These are phyloP conservation scores for Linnemannia zychae DNA, from an alignment of 192 early-diverging fungal genomes.

Conservation along the genomic window DNA sequence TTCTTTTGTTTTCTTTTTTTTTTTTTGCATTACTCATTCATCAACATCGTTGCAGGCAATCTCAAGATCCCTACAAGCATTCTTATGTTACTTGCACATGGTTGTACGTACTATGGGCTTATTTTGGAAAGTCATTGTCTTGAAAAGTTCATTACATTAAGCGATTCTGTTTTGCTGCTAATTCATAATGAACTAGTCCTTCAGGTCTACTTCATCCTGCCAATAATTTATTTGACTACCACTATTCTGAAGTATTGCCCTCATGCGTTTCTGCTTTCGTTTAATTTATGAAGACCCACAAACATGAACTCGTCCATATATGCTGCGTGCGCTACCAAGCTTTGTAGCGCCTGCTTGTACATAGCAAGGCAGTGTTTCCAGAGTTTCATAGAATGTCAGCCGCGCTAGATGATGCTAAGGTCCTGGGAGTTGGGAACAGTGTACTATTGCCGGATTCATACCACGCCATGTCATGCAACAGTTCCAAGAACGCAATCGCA, in stretches of 20 bases:
- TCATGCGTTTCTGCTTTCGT: neutral
- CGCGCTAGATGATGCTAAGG: neutral
- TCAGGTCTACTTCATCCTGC: too few species aligned
- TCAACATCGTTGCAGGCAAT: neutral
- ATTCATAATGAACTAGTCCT: too few species aligned
- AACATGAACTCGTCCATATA: neutral
- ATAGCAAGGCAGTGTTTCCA: neutral
- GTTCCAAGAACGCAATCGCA: too few species aligned
- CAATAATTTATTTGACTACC: neutral
- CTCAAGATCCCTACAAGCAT: neutral
- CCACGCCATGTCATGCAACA: too few species aligned
- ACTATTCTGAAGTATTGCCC: neutral
- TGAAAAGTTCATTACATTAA: too few species aligned
- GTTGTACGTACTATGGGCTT: too few species aligned
- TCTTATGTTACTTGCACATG: too few species aligned
- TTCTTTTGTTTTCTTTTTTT: neutral
- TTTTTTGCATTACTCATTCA: conserved; percentile 5
- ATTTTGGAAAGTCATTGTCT: too few species aligned
- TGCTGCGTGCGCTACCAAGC: neutral
- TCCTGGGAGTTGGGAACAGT: neutral
- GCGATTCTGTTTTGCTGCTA: too few species aligned
- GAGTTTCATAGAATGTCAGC: neutral
- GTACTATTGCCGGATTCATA: too few species aligned
- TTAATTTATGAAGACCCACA: neutral
- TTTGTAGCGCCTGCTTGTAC: neutral